A percentile compares a stretch with the other conserved stretches of the same genome.
phyloP scores from a whole-genome alignment of 345 rosid species.

The Firmiana major region DNA sequence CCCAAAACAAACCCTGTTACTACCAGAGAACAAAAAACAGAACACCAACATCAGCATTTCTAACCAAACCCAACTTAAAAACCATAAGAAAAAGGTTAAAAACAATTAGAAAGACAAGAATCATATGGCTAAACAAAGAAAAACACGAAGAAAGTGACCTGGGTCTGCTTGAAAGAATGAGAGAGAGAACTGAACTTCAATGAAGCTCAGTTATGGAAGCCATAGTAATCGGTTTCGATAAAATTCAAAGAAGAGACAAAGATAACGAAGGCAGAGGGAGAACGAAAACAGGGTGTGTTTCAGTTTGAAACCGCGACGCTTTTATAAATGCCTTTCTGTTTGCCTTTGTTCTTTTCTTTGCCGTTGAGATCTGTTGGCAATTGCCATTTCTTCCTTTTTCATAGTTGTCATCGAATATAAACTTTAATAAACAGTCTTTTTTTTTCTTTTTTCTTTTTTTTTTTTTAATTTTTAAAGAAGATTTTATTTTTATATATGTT shows the following conservation, averaged over 20 bases:
- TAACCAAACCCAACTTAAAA: not conserved
- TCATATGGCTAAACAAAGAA: not conserved
- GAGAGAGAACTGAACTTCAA: slow-evolving; percentile 16
- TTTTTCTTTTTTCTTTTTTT: too few species aligned
- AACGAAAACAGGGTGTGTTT: too few species aligned
- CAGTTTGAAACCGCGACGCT: too few species aligned
- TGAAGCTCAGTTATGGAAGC: slow-evolving; percentile 34
- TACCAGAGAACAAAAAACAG: not conserved
- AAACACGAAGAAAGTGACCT: slow-evolving; percentile 8
- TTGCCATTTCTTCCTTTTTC: too few species aligned
- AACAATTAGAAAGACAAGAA: not conserved
- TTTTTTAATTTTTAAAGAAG: too few species aligned
- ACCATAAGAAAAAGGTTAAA: not conserved
- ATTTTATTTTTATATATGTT: too few species aligned
- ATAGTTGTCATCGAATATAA: too few species aligned
- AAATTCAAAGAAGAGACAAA: not conserved
- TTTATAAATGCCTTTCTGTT: too few species aligned
- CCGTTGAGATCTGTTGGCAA: too few species aligned
- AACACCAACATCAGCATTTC: not conserved
- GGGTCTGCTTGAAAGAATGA: slow-evolving; percentile 23
- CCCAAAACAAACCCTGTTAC: not conserved
- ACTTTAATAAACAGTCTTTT: too few species aligned
- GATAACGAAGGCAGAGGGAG: too few species aligned
- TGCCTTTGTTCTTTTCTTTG: too few species aligned
- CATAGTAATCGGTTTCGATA: slow-evolving; percentile 19